Evolutionary conservation across 2,329 filamentous ascomycete species (phyloP), one percentile per base, ranked within the genome.

Genomic region (Neopestalotiopsis rosae): DNA sequence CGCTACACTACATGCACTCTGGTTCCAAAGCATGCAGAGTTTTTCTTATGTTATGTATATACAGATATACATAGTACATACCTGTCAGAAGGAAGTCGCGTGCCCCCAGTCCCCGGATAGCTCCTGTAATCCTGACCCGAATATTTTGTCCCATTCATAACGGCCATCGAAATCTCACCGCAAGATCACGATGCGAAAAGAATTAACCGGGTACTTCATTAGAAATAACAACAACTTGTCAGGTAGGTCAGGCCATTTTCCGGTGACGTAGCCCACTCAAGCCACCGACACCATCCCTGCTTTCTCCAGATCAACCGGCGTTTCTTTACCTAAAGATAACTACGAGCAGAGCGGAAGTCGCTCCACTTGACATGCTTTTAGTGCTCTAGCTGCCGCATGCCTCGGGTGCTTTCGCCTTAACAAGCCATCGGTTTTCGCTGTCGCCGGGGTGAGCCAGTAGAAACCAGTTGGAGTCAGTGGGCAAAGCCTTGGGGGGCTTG

Each of bases 261-360:
- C 49, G 34, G 32, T 66, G 64, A 66, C 64, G 64, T 66, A 56
- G 45, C 24, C 52, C 34, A 28, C 5, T 52, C 45, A 57, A 66
- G 38, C 40, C 40, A 45, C 30, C n/a, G 61, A 64, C n/a, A n/a
- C 12, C 5, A 45, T 40, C 61, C 61, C 61, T 64, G 61, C 20
- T 52, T 38, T 64, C 61, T 64, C 42, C 61, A 45, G 42, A 64
- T 64, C 61, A 45, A 49, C 61, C 61, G 40, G 61, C 61, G 61
- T 49, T 64, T 64, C 61, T 64, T 64, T 64, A 64, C 61, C 61
- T 64, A 64, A 64, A 64, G 61, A 64, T 64, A 64, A 64, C 61
- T 40, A 34, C 32, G 17, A 52, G 45, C 17, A 52, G 45, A 17
- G 45, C 45, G 10, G 13, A 62, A 34, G 34, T 62, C 59, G 59